phyloP scores from a whole-genome alignment of 2,329 filamentous ascomycete species.

The Microascus cirrosus region DNA sequence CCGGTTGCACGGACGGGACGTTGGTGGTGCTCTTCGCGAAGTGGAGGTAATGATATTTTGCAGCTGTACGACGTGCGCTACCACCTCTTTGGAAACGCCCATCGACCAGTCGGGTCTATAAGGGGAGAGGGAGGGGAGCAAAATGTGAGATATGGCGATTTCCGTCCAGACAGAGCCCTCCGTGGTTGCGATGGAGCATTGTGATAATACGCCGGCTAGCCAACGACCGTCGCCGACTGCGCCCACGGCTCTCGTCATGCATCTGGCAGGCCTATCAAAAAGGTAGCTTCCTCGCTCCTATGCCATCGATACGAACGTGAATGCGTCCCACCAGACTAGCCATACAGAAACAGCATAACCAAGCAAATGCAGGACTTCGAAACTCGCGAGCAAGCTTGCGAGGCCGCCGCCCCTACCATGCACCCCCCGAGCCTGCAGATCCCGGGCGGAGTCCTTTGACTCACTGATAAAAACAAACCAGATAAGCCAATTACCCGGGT shows the following conservation, averaged over 20 bases:
- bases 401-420: not conserved
- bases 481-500: not conserved
- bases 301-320: slow-evolving; percentile 2
- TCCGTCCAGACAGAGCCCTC: not conserved
- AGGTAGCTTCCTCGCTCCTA: not conserved
- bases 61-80: not conserved
- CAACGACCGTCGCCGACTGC: not conserved
- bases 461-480: not conserved
- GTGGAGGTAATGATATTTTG: not conserved
- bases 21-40: not conserved
- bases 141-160: slow-evolving; percentile 1
- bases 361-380: not conserved
- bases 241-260: not conserved
- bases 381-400: not conserved
- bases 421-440: not conserved
- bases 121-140: not conserved
- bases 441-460: too few species aligned
- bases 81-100: not conserved
- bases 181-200: too few species aligned
- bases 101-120: not conserved
- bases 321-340: not conserved
- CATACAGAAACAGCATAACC: not conserved
- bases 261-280: not conserved
- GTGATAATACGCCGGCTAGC: not conserved
- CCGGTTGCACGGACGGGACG: not conserved